phyloP scores from a whole-genome alignment of 306 rosid species.

The Citrullus colocynthis region DNA sequence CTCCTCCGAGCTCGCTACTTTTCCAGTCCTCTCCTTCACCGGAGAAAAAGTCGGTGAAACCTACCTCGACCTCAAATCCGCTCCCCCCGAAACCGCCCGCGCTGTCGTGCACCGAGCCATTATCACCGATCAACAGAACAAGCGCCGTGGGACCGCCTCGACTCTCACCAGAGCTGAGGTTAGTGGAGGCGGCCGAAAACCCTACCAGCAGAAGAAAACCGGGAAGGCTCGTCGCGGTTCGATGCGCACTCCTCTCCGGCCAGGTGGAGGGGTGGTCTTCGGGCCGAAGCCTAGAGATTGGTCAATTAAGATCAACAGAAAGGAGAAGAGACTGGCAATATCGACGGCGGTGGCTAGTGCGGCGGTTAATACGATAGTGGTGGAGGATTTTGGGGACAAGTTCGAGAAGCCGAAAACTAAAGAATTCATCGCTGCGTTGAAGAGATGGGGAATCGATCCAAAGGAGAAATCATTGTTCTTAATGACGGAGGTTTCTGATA shows the following conservation, averaged over 20 bases:
- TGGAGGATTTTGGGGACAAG: slow-evolving; percentile 61
- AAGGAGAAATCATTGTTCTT: slow-evolving; percentile 58
- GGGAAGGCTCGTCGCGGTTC: slow-evolving; percentile 85
- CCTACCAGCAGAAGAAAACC: slow-evolving; percentile 74
- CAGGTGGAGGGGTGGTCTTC: slow-evolving; percentile 80
- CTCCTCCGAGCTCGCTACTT: slow-evolving; percentile 51
- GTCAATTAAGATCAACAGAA: slow-evolving; percentile 72
- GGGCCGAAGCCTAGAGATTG: slow-evolving; percentile 94
- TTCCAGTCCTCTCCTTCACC: slow-evolving; percentile 70
- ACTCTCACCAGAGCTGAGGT: slow-evolving; percentile 84
- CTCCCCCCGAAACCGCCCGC: slow-evolving; percentile 69
- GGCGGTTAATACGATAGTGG: slow-evolving; percentile 53
- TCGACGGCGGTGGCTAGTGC: slow-evolving; percentile 85
- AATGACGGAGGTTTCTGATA: slow-evolving; percentile 54
- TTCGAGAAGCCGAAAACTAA: slow-evolving; percentile 78
- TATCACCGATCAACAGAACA: slow-evolving; percentile 76
- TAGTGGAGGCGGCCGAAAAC: slow-evolving; percentile 72
- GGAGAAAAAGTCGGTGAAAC: slow-evolving; percentile 70
- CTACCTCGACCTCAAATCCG: slow-evolving; percentile 54
- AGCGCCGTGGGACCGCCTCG: slow-evolving; percentile 96
- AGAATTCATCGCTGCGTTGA: slow-evolving; percentile 71
- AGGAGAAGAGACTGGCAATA: slow-evolving; percentile 80
- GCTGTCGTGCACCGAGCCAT: slow-evolving; percentile 91
- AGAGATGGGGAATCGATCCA: slow-evolving; percentile 91
- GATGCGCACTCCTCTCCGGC: slow-evolving; percentile 60